phyloP scores from a whole-genome alignment of 2,329 filamentous ascomycete genomes.

The Trichoderma polysporum region DNA sequence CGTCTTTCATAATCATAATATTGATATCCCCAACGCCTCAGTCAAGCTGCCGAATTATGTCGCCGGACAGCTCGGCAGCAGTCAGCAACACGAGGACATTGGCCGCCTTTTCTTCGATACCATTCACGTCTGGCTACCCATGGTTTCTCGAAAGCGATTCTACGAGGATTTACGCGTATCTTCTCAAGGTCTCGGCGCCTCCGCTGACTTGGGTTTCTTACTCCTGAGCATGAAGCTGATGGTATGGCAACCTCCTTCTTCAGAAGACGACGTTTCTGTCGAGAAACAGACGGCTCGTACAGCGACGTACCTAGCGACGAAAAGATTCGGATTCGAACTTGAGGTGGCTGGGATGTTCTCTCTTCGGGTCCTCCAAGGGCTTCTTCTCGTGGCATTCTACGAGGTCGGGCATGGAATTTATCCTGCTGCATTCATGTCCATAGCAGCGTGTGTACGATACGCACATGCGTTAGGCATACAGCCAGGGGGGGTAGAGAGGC shows the following conservation, averaged over 20 bases:
- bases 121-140: not conserved
- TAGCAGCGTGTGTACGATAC: conserved; percentile 3
- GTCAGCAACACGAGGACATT: not conserved
- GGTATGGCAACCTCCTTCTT: conserved; percentile 1
- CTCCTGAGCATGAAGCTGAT: conserved; percentile 1
- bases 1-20: conserved; percentile 5
- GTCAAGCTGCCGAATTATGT: not conserved
- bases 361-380: not conserved
- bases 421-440: conserved; percentile 9
- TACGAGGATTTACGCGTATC: not conserved
- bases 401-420: conserved; percentile 9
- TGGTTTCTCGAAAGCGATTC: not conserved
- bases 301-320: not conserved
- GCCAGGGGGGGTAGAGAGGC: not conserved
- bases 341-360: not conserved
- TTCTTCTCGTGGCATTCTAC: not conserved
- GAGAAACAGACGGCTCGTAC: not conserved
- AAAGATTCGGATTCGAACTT: not conserved
- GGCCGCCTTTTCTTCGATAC: not conserved
- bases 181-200: not conserved
- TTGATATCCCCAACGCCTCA: not conserved
- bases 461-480: not conserved
- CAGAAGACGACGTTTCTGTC: not conserved
- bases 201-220: not conserved
- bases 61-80: not conserved